Base-by-base conservation (phyloP, 176 grass and related monocot genomes). In the Triticum dicoccoides region DNA sequence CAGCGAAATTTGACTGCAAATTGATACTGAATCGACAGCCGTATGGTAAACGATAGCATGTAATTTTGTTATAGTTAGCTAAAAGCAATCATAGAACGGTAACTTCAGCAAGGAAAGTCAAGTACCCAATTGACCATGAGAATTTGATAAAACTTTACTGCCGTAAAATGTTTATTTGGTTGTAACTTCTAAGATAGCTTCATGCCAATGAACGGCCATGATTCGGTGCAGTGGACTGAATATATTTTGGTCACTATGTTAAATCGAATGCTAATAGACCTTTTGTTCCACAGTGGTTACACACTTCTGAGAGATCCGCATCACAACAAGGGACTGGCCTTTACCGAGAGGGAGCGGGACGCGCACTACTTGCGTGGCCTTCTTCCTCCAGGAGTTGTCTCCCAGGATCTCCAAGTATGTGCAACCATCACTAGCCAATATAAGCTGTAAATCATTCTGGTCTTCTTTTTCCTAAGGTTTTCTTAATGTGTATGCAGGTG, bases 291-390 rank as follows among this genome's bases (percentile, higher is more conserved):
- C 82, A 97, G 97, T 81, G 97, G 97, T 61, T 95, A 97, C 62
- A 91, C 86, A 76, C 86, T 99, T 32, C 70, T 99, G 86, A 91
- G 97, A 84, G 97, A 99, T 89, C 97, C 97, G 21, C 97, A 87
- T 59, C 82, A 99, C 92, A 99, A 99, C 83, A 99, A 99, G 82
- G 94, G 88, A 14, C 90, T 99, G 15, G 90, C 97, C 63, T 99
- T 97, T 41, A 89, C 65, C 1, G 92, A 94, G 83, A 89, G 81
- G 73, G 97, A 99, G 89, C 87, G 97, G 86, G 97, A 99, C 90
- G 89, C 94, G 1, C 94, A 91, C 86, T 94, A 97, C 87, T 69
- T 99, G 86, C 94, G 94, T 61, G 97, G 97, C 45, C 92, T 99
- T 77, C 90, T 99, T 87, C 97, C 97, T 93, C 97, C 97, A 0